These are phyloP conservation scores for Sesbania bispinosa DNA, from an alignment of 306 rosid species.

Conservation along the genomic window DNA sequence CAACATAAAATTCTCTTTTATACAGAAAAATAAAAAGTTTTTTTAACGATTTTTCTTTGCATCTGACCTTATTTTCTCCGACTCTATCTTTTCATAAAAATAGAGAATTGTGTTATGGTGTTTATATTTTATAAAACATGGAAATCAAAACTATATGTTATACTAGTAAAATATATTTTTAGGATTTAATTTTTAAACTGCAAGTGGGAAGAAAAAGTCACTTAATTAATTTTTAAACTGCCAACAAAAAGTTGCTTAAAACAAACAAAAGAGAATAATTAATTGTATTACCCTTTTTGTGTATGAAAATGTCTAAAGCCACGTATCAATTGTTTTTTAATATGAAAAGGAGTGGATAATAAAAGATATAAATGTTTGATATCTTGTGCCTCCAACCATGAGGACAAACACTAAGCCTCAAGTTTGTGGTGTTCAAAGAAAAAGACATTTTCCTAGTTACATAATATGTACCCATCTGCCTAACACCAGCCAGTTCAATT, in stretches of 20 bases:
- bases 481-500: slow-evolving; percentile 19
- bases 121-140: no score
- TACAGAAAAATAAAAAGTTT: no score
- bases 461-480: slow-evolving; percentile 23
- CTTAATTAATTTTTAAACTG: neutral
- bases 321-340: neutral
- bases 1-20: no score
- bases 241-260: neutral
- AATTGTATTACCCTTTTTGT: neutral
- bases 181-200: no score
- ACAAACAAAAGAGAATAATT: neutral
- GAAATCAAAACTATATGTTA: no score
- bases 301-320: slow-evolving; percentile 8
- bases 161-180: no score
- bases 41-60: neutral
- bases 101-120: no score
- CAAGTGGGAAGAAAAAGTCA: neutral
- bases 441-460: slow-evolving; percentile 32
- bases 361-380: slow-evolving; percentile 17
- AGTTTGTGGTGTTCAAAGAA: slow-evolving; percentile 20
- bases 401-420: slow-evolving; percentile 21
- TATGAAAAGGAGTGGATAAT: neutral
- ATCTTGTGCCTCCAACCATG: slow-evolving; percentile 19
- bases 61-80: no score
- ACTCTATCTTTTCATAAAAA: neutral